Evolutionary conservation across 163 green algal genomes (phyloP).

Genomic region (Prototheca wickerhamii): DNA sequence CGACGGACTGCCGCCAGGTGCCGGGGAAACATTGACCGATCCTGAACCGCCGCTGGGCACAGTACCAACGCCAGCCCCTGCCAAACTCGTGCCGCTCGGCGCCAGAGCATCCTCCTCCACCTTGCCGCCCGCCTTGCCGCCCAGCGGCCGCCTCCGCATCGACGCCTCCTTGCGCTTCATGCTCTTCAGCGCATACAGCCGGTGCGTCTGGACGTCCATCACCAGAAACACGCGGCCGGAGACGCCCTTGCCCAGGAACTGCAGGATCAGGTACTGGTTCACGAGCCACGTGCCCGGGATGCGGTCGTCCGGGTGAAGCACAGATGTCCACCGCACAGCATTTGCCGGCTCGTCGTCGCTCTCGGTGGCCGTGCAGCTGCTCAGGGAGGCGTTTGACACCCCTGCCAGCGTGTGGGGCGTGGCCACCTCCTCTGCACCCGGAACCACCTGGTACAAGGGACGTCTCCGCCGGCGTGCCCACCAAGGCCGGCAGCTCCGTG

Average conservation of each 20-base stretch:
- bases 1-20: neutral
- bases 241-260: conserved; percentile 65
- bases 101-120: neutral
- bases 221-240: conserved; percentile 76
- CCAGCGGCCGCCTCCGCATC: neutral
- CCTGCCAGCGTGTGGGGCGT: no score
- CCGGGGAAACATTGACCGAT: neutral
- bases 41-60: neutral
- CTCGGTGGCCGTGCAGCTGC: no score
- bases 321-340: no score
- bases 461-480: no score
- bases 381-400: no score
- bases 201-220: conserved; percentile 61
- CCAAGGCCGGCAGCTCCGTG: no score
- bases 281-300: conserved; percentile 59
- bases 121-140: neutral
- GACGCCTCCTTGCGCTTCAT: no score
- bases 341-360: no score
- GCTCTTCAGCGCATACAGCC: conserved; percentile 80
- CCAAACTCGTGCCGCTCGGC: neutral
- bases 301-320: no score
- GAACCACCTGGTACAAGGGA: no score
- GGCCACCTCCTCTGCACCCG: no score
- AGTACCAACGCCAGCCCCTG: neutral
- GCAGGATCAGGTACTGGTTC: conserved; percentile 80